phyloP scores from a whole-genome alignment of 139 green algal species.

The Picochlorum sp. region DNA sequence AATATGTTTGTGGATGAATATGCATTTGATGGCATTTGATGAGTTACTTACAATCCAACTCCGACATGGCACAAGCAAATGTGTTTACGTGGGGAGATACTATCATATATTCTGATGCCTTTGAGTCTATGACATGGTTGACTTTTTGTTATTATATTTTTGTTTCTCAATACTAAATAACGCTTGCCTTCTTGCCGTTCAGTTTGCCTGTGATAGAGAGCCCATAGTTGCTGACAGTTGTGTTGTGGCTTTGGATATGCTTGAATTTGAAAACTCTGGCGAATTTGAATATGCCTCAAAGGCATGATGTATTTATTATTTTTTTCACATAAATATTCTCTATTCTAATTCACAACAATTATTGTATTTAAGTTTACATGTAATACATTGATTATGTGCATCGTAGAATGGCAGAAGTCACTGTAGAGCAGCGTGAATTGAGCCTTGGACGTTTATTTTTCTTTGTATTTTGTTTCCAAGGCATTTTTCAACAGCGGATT shows the following conservation, averaged over 20 bases:
- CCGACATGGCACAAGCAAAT: background rate
- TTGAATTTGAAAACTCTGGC: slow-evolving; percentile 69
- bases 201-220: slow-evolving; percentile 57
- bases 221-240: slow-evolving; percentile 92
- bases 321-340: background rate
- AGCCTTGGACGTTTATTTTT: slow-evolving; percentile 22
- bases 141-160: too few species aligned
- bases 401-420: background rate
- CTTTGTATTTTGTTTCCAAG: slow-evolving; percentile 14
- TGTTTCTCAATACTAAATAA: background rate
- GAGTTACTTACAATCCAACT: background rate
- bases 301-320: slow-evolving; percentile 15
- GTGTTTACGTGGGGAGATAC: too few species aligned
- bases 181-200: too few species aligned
- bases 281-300: slow-evolving; percentile 72
- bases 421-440: slow-evolving; percentile 7
- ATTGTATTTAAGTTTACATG: background rate
- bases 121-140: background rate
- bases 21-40: background rate
- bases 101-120: background rate
- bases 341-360: too few species aligned
- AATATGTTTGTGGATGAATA: too few species aligned
- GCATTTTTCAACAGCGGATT: slow-evolving; percentile 4
- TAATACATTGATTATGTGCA: background rate
- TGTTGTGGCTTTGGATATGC: slow-evolving; percentile 91